Evolutionary conservation across 441 rosid species (phyloP).

Genomic region (Erodium chrysanthum): DNA sequence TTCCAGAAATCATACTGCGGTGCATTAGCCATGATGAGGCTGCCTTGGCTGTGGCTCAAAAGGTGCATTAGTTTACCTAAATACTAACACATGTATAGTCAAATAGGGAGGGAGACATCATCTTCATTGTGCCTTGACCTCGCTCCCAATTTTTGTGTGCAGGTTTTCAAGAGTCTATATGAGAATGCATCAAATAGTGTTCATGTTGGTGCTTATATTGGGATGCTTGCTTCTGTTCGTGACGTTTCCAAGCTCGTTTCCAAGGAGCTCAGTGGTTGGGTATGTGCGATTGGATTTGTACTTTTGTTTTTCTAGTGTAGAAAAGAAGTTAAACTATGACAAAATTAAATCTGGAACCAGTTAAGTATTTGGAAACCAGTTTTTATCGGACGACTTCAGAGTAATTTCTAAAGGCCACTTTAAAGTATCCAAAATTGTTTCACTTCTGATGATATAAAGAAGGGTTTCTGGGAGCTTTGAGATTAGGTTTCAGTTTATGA

Average conservation of each 20-base stretch:
- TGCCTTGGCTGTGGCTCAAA: slow-evolving; percentile 93
- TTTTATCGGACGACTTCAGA: not conserved
- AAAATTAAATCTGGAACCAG: not conserved
- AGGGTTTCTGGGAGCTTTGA: not conserved
- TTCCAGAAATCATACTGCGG: slow-evolving; percentile 91
- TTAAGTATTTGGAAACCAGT: not conserved
- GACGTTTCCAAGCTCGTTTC: slow-evolving; percentile 94
- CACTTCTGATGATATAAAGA: not conserved
- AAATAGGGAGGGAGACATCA: not conserved
- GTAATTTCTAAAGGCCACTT: not conserved
- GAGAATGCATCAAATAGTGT: slow-evolving; percentile 73
- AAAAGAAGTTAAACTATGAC: not conserved
- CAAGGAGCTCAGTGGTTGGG: slow-evolving; percentile 97
- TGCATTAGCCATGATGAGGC: slow-evolving; percentile 96
- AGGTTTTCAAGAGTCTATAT: slow-evolving; percentile 87
- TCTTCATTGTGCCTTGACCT: not conserved
- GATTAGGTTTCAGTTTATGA: not conserved
- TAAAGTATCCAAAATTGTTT: not conserved
- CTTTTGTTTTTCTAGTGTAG: not conserved
- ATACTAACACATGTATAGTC: not conserved
- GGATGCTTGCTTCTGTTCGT: slow-evolving; percentile 80
- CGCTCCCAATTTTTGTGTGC: slow-evolving; percentile 14
- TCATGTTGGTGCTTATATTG: slow-evolving; percentile 69
- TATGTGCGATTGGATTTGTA: slow-evolving; percentile 29
- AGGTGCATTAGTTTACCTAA: slow-evolving; percentile 27